These are phyloP conservation scores for Mycoemilia scoparia DNA, from an alignment of 192 early-diverging fungal species.

Conservation along the genomic window DNA sequence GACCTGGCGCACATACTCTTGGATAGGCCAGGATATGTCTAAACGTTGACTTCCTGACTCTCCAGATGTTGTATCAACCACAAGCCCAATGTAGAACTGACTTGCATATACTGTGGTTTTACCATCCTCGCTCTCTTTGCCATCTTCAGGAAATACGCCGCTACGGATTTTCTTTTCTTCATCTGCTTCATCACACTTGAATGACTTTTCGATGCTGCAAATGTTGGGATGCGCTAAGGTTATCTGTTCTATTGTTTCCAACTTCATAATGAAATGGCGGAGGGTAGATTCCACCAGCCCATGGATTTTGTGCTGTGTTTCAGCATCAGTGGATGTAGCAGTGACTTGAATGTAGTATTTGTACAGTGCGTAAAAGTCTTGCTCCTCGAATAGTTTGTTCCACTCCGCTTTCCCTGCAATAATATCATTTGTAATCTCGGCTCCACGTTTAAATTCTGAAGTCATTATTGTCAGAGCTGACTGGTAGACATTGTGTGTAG, in stretches of 20 bases:
- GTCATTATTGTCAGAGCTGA: conserved; percentile 73
- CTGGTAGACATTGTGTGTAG: conserved; percentile 87
- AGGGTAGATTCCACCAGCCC: conserved; percentile 85
- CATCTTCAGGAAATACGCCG: neutral
- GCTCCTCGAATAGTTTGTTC: conserved; percentile 72
- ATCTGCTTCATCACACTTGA: conserved; percentile 1
- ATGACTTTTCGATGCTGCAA: conserved; percentile 60
- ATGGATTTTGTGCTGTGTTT: conserved; percentile 60
- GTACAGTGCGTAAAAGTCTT: conserved; percentile 76
- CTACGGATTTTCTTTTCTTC: neutral
- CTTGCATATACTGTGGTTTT: conserved; percentile 2
- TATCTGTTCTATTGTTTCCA: conserved; percentile 62
- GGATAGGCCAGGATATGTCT: conserved; percentile 63
- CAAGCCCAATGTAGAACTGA: conserved; percentile 74
- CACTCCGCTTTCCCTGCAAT: conserved; percentile 57
- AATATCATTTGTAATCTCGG: conserved; percentile 54
- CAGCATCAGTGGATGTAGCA: conserved; percentile 50
- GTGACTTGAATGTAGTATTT: conserved; percentile 80
- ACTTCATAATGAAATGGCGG: conserved; percentile 62
- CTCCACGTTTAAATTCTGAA: conserved; percentile 66
- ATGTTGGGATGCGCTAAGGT: conserved; percentile 76
- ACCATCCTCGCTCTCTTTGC: conserved; percentile 1
- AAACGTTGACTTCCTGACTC: conserved; percentile 37
- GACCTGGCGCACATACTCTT: conserved; percentile 68
- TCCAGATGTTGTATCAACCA: conserved; percentile 34